These are phyloP conservation scores for Pleurotus salmoneostramineus DNA, from an alignment of 768 basidiomycete species.

Conservation along the genomic window DNA sequence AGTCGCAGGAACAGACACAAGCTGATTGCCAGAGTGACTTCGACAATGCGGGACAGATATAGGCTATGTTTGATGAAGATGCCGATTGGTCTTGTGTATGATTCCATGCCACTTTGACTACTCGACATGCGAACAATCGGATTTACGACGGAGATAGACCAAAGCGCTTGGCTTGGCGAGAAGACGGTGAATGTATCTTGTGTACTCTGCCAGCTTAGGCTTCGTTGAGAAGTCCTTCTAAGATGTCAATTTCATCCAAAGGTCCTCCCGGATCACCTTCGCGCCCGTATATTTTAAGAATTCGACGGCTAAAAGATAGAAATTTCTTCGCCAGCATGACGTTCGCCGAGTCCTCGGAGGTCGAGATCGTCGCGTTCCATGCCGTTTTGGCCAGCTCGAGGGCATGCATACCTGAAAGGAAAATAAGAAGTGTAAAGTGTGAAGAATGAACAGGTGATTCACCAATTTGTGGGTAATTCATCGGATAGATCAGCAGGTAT, in stretches of 20 bases:
- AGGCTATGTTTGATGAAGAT: background rate
- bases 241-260: conserved; percentile 42
- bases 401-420: conserved; percentile 62
- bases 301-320: conserved; percentile 33
- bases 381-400: conserved; percentile 73
- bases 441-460: conserved; percentile 14
- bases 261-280: conserved; percentile 68
- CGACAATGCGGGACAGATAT: background rate
- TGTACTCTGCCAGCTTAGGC: no score
- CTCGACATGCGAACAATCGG: background rate
- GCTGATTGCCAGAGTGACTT: background rate
- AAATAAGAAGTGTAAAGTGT: background rate
- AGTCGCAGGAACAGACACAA: background rate
- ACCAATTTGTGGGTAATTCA: conserved; percentile 83
- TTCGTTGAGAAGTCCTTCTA: conserved; percentile 34
- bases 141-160: background rate
- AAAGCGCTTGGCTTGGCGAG: background rate
- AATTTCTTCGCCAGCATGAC: conserved; percentile 24
- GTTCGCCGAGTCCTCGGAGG: conserved; percentile 15
- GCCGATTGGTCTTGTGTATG: background rate
- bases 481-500: conserved; percentile 69
- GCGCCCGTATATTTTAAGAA: conserved; percentile 46
- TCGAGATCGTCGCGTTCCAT: conserved; percentile 57
- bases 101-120: background rate
- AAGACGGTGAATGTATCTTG: background rate